A percentile compares a stretch with the other conserved stretches of the same genome.
Conservation (phyloP, 495 filamentous ascomycete species). For the Geopyxis carbonaria region DNA sequence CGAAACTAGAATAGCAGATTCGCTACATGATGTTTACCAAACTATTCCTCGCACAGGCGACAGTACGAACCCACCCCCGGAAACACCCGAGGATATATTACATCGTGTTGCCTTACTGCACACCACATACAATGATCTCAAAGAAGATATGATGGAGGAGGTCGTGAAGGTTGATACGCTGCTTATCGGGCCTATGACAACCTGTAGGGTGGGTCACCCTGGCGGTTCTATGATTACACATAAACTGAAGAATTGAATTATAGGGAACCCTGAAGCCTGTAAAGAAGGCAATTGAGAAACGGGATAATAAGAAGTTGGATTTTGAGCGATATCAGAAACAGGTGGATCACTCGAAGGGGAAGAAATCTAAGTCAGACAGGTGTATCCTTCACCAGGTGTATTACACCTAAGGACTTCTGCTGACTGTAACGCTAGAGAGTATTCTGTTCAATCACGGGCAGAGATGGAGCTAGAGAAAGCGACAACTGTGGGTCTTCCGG, state of each 20-base stretch:
- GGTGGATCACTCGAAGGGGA: constrained; percentile 52
- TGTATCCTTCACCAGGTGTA: background rate
- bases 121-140: constrained; percentile 55
- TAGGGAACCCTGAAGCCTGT: constrained; percentile 52
- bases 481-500: constrained; percentile 37
- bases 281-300: constrained; percentile 81
- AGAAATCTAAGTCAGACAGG: constrained; percentile 48
- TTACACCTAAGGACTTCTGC: background rate
- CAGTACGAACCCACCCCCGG: constrained; percentile 33
- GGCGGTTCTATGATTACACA: background rate
- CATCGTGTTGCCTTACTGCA: constrained; percentile 51
- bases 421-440: constrained; percentile 38
- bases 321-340: constrained; percentile 67
- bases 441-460: constrained; percentile 55
- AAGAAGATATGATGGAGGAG: constrained; percentile 57
- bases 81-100: constrained; percentile 46
- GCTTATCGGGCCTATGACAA: constrained; percentile 53
- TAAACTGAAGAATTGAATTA: constrained; percentile 29
- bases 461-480: constrained; percentile 55
- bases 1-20: constrained; percentile 51
- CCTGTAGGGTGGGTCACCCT: constrained; percentile 24
- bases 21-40: constrained; percentile 65
- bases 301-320: constrained; percentile 78
- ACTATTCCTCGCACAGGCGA: constrained; percentile 55
- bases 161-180: constrained; percentile 52